Percentiles rank a stretch among this genome's conserved stretches.
phyloP scores from a whole-genome alignment of 441 rosid species.

The Eutrema salsugineum region DNA sequence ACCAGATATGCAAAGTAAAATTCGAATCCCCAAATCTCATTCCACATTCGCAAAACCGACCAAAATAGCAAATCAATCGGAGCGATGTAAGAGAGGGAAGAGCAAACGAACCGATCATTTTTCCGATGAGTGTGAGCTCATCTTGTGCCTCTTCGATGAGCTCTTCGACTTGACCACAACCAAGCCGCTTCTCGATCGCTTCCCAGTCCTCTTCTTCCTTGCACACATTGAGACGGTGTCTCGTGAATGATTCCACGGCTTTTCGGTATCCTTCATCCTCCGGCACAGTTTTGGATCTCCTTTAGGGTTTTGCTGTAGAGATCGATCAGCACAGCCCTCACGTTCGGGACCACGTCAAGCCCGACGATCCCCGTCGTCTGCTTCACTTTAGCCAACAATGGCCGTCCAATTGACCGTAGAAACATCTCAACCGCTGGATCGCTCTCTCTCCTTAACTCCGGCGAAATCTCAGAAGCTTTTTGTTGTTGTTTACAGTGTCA shows the following conservation, averaged over 20 bases:
- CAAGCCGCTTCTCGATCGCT: constrained; percentile 70
- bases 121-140: constrained; percentile 74
- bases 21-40: neutral
- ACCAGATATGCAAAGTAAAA: neutral
- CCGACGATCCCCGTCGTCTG: constrained; percentile 93
- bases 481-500: constrained; percentile 24
- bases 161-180: constrained; percentile 95
- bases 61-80: neutral
- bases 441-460: constrained; percentile 11
- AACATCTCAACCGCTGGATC: constrained; percentile 50
- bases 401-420: constrained; percentile 74
- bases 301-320: constrained; percentile 81
- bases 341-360: constrained; percentile 85
- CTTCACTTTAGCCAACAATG: constrained; percentile 78
- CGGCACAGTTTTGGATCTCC: constrained; percentile 85
- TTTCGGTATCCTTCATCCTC: constrained; percentile 91
- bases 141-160: constrained; percentile 87
- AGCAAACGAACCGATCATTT: constrained; percentile 74
- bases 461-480: constrained; percentile 21
- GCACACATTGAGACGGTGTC: constrained; percentile 64
- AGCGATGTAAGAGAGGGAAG: neutral
- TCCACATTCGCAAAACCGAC: neutral
- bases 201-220: constrained; percentile 80
- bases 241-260: constrained; percentile 84
- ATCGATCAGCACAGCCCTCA: constrained; percentile 68